phyloP scores from a whole-genome alignment of 1,139 yeast genomes.

The Wickerhamomyces sp. region DNA sequence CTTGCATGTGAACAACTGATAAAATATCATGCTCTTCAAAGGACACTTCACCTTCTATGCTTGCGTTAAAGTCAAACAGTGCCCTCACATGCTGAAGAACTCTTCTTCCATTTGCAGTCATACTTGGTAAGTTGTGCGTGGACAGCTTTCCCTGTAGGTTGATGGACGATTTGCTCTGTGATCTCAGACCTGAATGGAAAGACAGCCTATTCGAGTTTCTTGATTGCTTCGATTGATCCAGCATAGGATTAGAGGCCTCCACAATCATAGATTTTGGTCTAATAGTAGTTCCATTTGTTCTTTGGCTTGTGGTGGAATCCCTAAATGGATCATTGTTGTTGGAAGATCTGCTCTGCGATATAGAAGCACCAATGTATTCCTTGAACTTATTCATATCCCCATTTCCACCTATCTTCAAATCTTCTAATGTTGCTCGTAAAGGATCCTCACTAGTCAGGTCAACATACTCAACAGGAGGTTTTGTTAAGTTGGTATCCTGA shows the following conservation, averaged over 20 bases:
- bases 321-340: slow-evolving; percentile 19
- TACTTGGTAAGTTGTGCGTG: slow-evolving; percentile 30
- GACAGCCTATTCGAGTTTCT: slow-evolving; percentile 24
- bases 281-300: slow-evolving; percentile 18
- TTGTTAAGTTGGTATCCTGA: slow-evolving; percentile 1
- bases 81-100: slow-evolving; percentile 63
- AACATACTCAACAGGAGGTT: slow-evolving; percentile 4
- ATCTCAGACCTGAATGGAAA: slow-evolving; percentile 22
- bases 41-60: slow-evolving; percentile 71
- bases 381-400: slow-evolving; percentile 40
- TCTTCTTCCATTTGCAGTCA: slow-evolving; percentile 41
- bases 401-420: slow-evolving; percentile 59
- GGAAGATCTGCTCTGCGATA: background rate
- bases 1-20: slow-evolving; percentile 67
- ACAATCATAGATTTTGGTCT: slow-evolving; percentile 44
- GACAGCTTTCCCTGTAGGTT: slow-evolving; percentile 25
- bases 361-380: slow-evolving; percentile 6
- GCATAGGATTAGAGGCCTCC: slow-evolving; percentile 3
- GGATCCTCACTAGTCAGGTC: slow-evolving; percentile 32
- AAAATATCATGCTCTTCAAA: slow-evolving; percentile 75
- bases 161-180: slow-evolving; percentile 22
- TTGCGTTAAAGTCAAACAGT: slow-evolving; percentile 66
- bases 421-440: slow-evolving; percentile 57
- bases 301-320: slow-evolving; percentile 27
- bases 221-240: background rate